A percentile compares a stretch with the other conserved stretches of the same genome.
Evolutionary conservation across 176 grass and related monocot genomes (phyloP).

Genomic region (Triticum timopheevii): DNA sequence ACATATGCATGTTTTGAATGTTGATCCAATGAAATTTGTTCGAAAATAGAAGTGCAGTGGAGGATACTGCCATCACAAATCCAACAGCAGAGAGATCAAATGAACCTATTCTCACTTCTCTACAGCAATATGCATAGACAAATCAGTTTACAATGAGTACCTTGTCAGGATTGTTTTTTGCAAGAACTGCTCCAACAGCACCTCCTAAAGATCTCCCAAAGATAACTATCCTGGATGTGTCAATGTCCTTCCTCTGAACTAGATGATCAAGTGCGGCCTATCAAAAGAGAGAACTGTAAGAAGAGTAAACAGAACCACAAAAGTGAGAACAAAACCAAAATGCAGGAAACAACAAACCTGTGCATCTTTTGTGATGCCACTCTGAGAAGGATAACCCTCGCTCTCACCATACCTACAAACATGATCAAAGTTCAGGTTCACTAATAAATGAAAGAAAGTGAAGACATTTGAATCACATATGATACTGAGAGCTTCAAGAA

Average conservation of each 20-base stretch:
- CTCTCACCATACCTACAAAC: slow-evolving; percentile 91
- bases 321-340: slow-evolving; percentile 30
- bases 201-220: slow-evolving; percentile 99
- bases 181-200: slow-evolving; percentile 90
- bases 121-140: slow-evolving; percentile 20
- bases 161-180: slow-evolving; percentile 96
- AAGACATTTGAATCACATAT: background rate
- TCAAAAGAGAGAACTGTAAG: slow-evolving; percentile 30
- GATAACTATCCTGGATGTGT: slow-evolving; percentile 87
- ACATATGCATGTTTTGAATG: background rate
- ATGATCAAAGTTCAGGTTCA: slow-evolving; percentile 27
- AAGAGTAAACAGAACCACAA: slow-evolving; percentile 18
- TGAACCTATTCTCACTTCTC: slow-evolving; percentile 19
- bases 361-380: slow-evolving; percentile 89
- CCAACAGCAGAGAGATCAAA: slow-evolving; percentile 3
- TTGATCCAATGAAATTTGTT: slow-evolving; percentile 1
- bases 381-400: slow-evolving; percentile 93
- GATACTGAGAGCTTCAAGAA: background rate
- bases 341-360: slow-evolving; percentile 66
- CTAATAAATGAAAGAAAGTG: slow-evolving; percentile 29
- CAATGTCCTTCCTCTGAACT: slow-evolving; percentile 85
- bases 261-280: slow-evolving; percentile 98
- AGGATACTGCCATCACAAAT: slow-evolving; percentile 6
- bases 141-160: slow-evolving; percentile 35
- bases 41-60: background rate